These are phyloP conservation scores for Prunella vulgaris DNA, from an alignment of 257 asterid species.

Conservation along the genomic window DNA sequence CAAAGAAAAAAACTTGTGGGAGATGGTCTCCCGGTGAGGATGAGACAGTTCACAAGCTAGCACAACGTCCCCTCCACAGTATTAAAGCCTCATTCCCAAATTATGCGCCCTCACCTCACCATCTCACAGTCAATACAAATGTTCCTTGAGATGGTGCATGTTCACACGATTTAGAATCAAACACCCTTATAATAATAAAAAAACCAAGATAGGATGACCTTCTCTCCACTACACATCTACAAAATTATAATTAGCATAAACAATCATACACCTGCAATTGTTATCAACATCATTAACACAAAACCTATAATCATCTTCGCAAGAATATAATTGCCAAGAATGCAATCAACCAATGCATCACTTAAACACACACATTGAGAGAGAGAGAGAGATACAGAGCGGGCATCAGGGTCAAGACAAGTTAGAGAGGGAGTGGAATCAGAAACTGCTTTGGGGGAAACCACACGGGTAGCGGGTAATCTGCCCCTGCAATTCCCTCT, in stretches of 20 bases:
- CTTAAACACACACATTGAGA: not conserved
- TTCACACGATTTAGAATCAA: too few species aligned
- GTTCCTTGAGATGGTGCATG: too few species aligned
- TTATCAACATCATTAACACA: slow-evolving; percentile 8
- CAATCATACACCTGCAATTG: not conserved
- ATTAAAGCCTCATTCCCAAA: too few species aligned
- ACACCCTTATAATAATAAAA: too few species aligned
- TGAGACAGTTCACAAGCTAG: too few species aligned
- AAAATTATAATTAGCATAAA: not conserved
- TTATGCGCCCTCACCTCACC: too few species aligned
- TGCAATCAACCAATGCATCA: not conserved
- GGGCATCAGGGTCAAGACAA: slow-evolving; percentile 67
- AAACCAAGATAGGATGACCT: too few species aligned
- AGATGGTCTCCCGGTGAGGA: too few species aligned
- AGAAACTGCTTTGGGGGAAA: slow-evolving; percentile 63
- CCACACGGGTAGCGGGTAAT: slow-evolving; percentile 28
- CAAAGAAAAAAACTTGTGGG: too few species aligned
- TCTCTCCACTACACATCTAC: too few species aligned
- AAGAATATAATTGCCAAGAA: not conserved
- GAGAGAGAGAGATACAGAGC: slow-evolving; percentile 31
- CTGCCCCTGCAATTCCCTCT: slow-evolving; percentile 14
- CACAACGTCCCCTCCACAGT: too few species aligned
- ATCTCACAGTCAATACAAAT: too few species aligned
- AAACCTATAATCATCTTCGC: not conserved
- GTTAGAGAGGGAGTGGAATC: slow-evolving; percentile 52